phyloP scores from a whole-genome alignment of 192 early-diverging fungal species.

The Cladochytrium replicatum region DNA sequence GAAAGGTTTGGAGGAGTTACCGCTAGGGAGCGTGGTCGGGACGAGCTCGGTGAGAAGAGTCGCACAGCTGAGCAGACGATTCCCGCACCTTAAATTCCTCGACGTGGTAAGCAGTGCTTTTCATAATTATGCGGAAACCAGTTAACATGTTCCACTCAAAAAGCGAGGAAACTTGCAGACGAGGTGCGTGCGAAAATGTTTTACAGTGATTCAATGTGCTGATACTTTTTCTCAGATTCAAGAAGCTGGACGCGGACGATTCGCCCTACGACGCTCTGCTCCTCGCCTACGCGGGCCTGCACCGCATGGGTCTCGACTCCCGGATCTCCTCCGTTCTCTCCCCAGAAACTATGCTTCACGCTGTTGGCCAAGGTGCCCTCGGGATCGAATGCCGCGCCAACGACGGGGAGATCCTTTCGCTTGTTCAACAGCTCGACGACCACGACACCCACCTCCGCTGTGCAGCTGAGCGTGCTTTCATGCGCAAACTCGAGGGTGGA shows the following conservation, averaged over 20 bases:
- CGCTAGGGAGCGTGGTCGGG: slow-evolving; percentile 68
- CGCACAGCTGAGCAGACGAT: slow-evolving; percentile 71
- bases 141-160: slow-evolving; percentile 10
- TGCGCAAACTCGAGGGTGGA: slow-evolving; percentile 82
- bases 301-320: slow-evolving; percentile 52
- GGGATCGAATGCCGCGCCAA: slow-evolving; percentile 69
- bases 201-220: neutral
- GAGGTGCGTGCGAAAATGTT: slow-evolving; percentile 17
- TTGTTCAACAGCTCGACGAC: slow-evolving; percentile 63
- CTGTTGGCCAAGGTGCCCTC: slow-evolving; percentile 89
- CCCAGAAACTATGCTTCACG: slow-evolving; percentile 58
- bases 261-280: slow-evolving; percentile 66
- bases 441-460: slow-evolving; percentile 53
- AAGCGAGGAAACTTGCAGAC: slow-evolving; percentile 75
- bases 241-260: slow-evolving; percentile 72
- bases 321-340: slow-evolving; percentile 65
- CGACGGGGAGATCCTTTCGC: slow-evolving; percentile 36
- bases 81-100: slow-evolving; percentile 64
- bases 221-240: slow-evolving; percentile 25
- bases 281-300: slow-evolving; percentile 79
- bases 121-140: slow-evolving; percentile 11
- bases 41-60: slow-evolving; percentile 79
- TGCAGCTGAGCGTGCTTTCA: slow-evolving; percentile 72
- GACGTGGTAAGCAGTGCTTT: slow-evolving; percentile 56
- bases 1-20: slow-evolving; percentile 50